Evolutionary conservation across 495 filamentous ascomycete genomes (phyloP), one percentile per base, ranked within the genome.

Genomic region (Penicillium ochrochloron): DNA sequence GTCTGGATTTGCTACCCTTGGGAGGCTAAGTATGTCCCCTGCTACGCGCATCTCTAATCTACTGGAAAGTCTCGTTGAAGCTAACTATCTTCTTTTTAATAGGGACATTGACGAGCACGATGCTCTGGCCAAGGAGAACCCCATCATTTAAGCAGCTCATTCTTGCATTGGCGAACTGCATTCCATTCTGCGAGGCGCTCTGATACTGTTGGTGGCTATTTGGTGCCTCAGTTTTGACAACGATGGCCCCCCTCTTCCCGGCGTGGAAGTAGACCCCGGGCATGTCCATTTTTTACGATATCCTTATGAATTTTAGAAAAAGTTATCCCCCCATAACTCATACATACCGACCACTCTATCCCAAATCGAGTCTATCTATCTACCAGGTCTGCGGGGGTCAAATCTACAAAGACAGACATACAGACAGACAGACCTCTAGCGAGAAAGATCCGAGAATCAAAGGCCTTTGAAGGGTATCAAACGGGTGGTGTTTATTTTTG

Each of bases 1-100:
- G 89, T 92, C 60, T 99, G 95, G 95, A 97, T 97, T 73, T 95
- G 92, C 82, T 99, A 99, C 77, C 95, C 95, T n/a, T 99, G 95
- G 95, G 95, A 99, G 80, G 95, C 96, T 46, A 91, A 80, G 80
- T 90, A 83, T 56, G 86, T 82, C 21, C 59, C 59, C 60, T 25
- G n/a, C 34, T 48, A 64, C 17, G 66, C 12, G 25, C 48, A 52
- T 17, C 5, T 23, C 25, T n/a, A 37, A 29, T 7, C 33, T 31
- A 21, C 23, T 1, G 3, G 9, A 7, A 25, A 48, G 21, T 2
- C 23, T 10, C 61, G 57, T 37, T 51, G 59, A 23, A 19, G 15
- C 35, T 56, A 50, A 27, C 17, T 19, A 12, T 56, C 61, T 66
- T 54, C 70, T 56, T 66, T 62, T 35, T 27, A 27, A 63, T 60